These are phyloP conservation scores for Passalora sequoiae DNA, from an alignment of 2,329 filamentous ascomycete species.

Conservation along the genomic window DNA sequence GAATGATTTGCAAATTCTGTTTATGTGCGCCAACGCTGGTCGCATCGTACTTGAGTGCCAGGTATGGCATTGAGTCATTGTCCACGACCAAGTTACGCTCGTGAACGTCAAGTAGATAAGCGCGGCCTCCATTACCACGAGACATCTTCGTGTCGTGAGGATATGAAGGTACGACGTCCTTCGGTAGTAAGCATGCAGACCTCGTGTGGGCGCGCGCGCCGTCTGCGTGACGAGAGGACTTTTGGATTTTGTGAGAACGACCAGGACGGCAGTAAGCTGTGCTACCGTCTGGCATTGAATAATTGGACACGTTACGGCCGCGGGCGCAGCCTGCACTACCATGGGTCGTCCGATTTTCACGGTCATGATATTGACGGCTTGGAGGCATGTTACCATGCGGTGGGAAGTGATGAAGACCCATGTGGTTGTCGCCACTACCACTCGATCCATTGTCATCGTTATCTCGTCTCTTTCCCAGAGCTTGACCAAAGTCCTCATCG, in stretches of 20 bases:
- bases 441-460: neutral
- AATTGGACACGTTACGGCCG: neutral
- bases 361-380: too few species aligned
- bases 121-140: too few species aligned
- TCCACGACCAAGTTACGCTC: neutral
- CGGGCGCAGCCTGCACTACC: neutral
- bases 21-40: neutral
- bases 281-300: neutral
- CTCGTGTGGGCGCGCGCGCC: neutral
- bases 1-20: neutral
- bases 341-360: too few species aligned
- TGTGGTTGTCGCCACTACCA: neutral
- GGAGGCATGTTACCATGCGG: too few species aligned
- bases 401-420: neutral
- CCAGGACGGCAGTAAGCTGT: too few species aligned
- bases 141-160: neutral
- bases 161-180: neutral
- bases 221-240: too few species aligned
- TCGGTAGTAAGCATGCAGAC: neutral
- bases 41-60: neutral
- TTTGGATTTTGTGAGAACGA: too few species aligned
- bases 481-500: neutral
- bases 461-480: too few species aligned
- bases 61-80: neutral
- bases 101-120: neutral